Evolutionary conservation across 139 green algal genomes (phyloP), one percentile per base, ranked within the genome.

Genomic region (Coelastrella sp.): DNA sequence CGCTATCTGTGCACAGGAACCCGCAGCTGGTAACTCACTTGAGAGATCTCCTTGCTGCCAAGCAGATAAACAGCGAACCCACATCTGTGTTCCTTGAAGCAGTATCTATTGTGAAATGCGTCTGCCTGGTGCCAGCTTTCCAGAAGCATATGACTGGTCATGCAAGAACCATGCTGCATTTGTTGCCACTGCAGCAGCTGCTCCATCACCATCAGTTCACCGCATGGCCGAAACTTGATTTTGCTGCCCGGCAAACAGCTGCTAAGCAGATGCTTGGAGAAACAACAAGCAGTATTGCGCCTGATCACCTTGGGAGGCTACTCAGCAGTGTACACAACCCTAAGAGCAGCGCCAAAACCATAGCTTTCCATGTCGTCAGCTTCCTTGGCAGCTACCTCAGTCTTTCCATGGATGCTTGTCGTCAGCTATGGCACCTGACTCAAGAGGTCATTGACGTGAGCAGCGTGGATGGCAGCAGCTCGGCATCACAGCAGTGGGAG

Each of bases 111-210:
- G 73, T 45, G 11, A 45, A 81, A n/a, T 45, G 50, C 13, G 50
- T 81, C 19, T n/a, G 66, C n/a, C 7, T 68, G 32, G 11, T 48
- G 3, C 73, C 73, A 43, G 48, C 32, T 27, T 37, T 81, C 45
- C 73, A 67, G 45, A 25, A 45, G 32, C 37, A 81, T 5, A 15
- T 67, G 7, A 17, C 13, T 6, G 30, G n/a, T 30, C 73, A 81
- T 67, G n/a, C 30, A 2, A 30, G 50, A 7, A 50, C 45, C 25
- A 43, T 68, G 73, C 45, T 81, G 15, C 34, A 0, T 4, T 17
- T 68, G 41, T 48, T 81, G 30, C 73, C 73, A 3, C 2, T 66
- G 50, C 50, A 66, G 30, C 48, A 81, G 45, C 73, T 81, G 50
- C 50, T 81, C 13, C 45, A 67, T n/a, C 48, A 66, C 19, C 30